Evolutionary conservation across 2,329 filamentous ascomycete species (phyloP).

Genomic region (Uncinocarpus reesii): DNA sequence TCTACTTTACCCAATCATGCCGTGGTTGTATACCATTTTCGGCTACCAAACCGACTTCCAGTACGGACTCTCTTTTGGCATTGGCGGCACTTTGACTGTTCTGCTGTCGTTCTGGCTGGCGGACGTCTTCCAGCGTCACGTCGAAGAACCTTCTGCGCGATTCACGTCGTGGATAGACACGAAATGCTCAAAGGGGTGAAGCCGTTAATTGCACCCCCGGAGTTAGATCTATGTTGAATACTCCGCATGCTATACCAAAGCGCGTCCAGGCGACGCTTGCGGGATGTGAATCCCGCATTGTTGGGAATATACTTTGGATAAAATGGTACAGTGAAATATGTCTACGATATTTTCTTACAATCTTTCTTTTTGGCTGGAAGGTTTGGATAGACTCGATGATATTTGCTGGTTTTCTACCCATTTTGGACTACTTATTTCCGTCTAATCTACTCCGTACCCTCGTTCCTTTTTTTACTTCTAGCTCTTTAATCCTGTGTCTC

Average conservation of each 20-base stretch:
- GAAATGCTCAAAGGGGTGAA: conserved; percentile 10
- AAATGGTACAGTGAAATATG: neutral
- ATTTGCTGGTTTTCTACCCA: too few species aligned
- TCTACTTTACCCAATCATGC: conserved; percentile 38
- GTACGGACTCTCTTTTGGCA: conserved; percentile 33
- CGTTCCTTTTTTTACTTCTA: neutral
- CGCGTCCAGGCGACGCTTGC: neutral
- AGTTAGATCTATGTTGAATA: neutral
- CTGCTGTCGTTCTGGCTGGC: conserved; percentile 44
- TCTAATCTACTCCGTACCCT: too few species aligned
- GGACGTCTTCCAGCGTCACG: conserved; percentile 49
- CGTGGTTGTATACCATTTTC: conserved; percentile 31
- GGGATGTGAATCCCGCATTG: neutral
- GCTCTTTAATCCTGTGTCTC: neutral
- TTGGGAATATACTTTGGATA: neutral
- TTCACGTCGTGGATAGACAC: conserved; percentile 43
- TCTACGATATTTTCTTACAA: neutral
- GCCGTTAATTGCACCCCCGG: neutral
- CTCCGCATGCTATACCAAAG: neutral
- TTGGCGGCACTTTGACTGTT: conserved; percentile 33
- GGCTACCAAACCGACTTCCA: conserved; percentile 33
- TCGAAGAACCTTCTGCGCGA: conserved; percentile 45
- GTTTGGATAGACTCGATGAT: too few species aligned
- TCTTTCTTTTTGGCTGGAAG: neutral
- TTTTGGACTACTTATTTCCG: too few species aligned